phyloP scores from a whole-genome alignment of 164 flowering plant genomes.

The Magnolia changhungtana region DNA sequence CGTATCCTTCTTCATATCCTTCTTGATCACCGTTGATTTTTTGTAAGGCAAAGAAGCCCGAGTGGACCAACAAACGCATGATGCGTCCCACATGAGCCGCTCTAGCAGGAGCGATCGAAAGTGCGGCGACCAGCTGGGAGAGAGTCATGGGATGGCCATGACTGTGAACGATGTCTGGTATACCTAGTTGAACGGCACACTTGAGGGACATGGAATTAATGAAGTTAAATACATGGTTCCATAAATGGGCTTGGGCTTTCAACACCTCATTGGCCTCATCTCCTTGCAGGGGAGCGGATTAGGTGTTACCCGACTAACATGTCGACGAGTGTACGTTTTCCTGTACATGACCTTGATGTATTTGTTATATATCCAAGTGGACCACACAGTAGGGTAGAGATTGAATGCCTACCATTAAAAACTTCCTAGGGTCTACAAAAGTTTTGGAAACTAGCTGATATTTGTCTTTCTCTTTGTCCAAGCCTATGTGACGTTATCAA shows the following conservation, averaged over 20 bases:
- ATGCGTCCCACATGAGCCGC: constrained; percentile 10
- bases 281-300: not conserved
- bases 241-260: constrained; percentile 9
- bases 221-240: not conserved
- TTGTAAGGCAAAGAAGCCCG: constrained; percentile 10
- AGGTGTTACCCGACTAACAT: too few species aligned
- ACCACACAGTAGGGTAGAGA: too few species aligned
- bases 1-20: not conserved
- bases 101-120: constrained; percentile 1
- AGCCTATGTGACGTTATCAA: too few species aligned
- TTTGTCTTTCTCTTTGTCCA: too few species aligned
- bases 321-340: too few species aligned
- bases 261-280: not conserved
- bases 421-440: too few species aligned
- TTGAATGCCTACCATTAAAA: too few species aligned
- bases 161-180: constrained; percentile 8
- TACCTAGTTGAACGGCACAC: constrained; percentile 8
- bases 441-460: too few species aligned
- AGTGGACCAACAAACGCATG: constrained; percentile 19
- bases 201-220: too few species aligned
- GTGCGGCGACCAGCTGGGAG: not conserved
- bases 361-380: too few species aligned
- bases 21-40: not conserved
- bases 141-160: constrained; percentile 10
- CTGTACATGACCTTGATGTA: too few species aligned